Base-by-base conservation (phyloP, 768 basidiomycete genomes). In the Kwoniella sp. region DNA sequence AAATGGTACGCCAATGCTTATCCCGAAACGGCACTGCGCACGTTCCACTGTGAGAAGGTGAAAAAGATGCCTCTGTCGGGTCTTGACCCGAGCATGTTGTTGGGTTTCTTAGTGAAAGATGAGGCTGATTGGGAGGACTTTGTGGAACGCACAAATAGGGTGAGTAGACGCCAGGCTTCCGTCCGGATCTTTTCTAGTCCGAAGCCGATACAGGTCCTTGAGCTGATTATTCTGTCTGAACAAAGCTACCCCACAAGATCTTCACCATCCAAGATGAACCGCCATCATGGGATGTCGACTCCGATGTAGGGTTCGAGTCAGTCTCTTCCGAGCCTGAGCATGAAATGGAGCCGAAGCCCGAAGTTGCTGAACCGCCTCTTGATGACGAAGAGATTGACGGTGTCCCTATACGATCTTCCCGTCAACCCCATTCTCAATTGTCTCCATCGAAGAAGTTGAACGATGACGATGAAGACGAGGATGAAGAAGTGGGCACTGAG, bases 1-100 rank as follows among this genome's bases (percentile, higher is more conserved):
- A 60, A 58, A 1, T 83, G 81, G 77, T 91, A 89, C 65, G 86
- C 85, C 23, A 85, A 84, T 0, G 89, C 93, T 11, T 99, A 97
- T 79, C 82, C 85, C 1, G 81, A 85, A 2, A 67, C 84, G 4
- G 91, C 94, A 75, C 82, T 97, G 34, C 86, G 86, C 73, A 95
- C 91, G 13, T 99, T 93, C 83, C 96, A 98, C 81, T 93, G 93
- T 78, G 96, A 99, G n/a, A 87, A 89, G 20, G 89, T 98, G 41
- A 85, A 92, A 76, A 97, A 95, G 86, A 95, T 98, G 91, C 89
- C 89, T 0, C 81, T 98, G 37, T 86, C 87, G 45, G 90, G 89
- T 29, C 82, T 99, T 60, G 96, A 98, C 79, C 96, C 95, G 25
- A 96, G 93, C 72, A 97, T 99, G 96, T 83, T 99, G 7, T 85